Percentiles rank a stretch among this genome's conserved stretches.
Evolutionary conservation across 2,329 filamentous ascomycete species (phyloP).

Genomic region (Dryadomyces quercus-mongolicae): DNA sequence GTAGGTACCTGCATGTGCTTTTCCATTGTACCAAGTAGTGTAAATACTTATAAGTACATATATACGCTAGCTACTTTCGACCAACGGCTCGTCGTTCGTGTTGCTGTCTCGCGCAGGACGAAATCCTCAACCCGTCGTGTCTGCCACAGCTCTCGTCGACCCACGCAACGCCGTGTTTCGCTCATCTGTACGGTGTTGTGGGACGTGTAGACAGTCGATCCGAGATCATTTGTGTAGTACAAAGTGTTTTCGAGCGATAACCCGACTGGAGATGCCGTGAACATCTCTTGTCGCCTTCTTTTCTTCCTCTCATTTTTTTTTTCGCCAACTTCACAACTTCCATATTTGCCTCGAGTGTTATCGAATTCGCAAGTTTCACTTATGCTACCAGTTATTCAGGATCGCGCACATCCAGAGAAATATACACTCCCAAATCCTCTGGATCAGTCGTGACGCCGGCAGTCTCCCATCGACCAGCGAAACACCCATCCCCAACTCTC

Average conservation of each 20-base stretch:
- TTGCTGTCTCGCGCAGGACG: neutral
- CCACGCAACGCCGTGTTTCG: neutral
- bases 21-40: too few relatives aligned
- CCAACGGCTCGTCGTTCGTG: neutral
- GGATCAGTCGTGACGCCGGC: neutral
- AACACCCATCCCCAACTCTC: neutral
- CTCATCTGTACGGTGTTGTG: neutral
- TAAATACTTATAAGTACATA: too few relatives aligned
- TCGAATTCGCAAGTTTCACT: neutral
- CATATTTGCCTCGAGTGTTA: neutral
- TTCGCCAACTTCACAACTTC: neutral
- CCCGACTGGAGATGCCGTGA: neutral
- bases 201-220: neutral
- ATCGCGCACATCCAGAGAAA: neutral
- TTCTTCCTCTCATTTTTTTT: neutral
- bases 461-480: neutral
- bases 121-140: constrained; percentile 1
- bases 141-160: neutral
- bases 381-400: neutral
- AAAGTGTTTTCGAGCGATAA: neutral
- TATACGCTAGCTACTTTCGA: neutral
- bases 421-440: neutral
- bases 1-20: neutral
- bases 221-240: neutral
- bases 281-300: neutral